These are phyloP conservation scores for Saccharum hybrid DNA, from an alignment of 202 grass and related monocot species.

Conservation along the genomic window DNA sequence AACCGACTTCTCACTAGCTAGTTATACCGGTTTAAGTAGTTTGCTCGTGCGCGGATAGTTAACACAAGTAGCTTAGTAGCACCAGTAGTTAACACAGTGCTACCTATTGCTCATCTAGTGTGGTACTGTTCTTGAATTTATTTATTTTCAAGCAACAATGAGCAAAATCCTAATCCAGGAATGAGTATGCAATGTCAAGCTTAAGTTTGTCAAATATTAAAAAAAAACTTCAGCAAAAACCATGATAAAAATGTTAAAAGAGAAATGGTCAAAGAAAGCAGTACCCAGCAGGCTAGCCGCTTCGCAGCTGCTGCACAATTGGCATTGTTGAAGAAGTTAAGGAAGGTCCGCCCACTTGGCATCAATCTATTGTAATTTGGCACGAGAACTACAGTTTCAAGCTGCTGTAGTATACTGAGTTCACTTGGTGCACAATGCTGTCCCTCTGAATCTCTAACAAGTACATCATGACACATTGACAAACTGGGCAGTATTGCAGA, in stretches of 20 bases:
- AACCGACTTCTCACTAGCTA: background rate
- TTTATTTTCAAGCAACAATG: slow-evolving; percentile 20
- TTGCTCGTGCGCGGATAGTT: background rate
- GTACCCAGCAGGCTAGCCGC: slow-evolving; percentile 96
- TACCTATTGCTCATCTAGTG: slow-evolving; percentile 25
- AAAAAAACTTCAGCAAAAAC: background rate
- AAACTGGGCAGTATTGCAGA: slow-evolving; percentile 79
- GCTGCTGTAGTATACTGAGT: slow-evolving; percentile 90
- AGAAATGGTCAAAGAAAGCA: slow-evolving; percentile 27
- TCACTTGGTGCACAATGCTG: slow-evolving; percentile 98
- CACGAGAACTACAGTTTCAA: slow-evolving; percentile 89
- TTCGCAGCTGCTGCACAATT: slow-evolving; percentile 95
- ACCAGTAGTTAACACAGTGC: background rate
- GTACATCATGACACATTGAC: slow-evolving; percentile 94
- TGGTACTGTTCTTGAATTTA: background rate
- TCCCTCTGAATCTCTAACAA: slow-evolving; percentile 74
- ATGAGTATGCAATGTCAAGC: slow-evolving; percentile 11
- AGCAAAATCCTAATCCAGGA: background rate
- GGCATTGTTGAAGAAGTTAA: slow-evolving; percentile 93
- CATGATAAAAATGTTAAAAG: background rate
- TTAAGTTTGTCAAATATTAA: background rate
- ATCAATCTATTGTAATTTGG: slow-evolving; percentile 99
- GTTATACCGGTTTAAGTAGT: background rate
- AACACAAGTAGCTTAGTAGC: slow-evolving; percentile 4
- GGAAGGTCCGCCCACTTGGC: slow-evolving; percentile 76